Evolutionary conservation across 129 eudicot species (phyloP).

Genomic region (Flaveria ramosissima): DNA sequence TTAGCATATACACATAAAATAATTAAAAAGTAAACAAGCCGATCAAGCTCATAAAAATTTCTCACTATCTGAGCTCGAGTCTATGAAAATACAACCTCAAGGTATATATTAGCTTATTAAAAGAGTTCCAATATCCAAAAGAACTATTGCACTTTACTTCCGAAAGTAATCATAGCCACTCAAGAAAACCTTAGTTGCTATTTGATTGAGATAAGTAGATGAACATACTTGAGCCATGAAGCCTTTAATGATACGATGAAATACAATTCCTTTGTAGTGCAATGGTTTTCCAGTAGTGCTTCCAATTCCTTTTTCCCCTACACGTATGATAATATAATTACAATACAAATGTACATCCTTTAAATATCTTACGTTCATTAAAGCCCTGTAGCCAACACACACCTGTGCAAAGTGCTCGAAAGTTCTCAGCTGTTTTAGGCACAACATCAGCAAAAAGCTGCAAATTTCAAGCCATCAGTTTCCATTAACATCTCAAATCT

Average conservation of each 20-base stretch:
- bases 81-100: slow-evolving; percentile 6
- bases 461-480: slow-evolving; percentile 24
- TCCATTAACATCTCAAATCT: slow-evolving; percentile 4
- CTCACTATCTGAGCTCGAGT: background rate
- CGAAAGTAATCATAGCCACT: background rate
- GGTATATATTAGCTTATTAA: background rate
- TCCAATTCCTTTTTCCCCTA: slow-evolving; percentile 92
- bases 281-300: slow-evolving; percentile 71
- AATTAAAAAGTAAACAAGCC: background rate
- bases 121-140: background rate
- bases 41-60: too few species aligned
- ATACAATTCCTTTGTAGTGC: slow-evolving; percentile 72
- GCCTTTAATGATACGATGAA: slow-evolving; percentile 89
- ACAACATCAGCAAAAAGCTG: slow-evolving; percentile 92
- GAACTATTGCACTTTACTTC: background rate
- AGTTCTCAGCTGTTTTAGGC: slow-evolving; percentile 88
- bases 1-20: too few species aligned
- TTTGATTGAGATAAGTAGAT: background rate
- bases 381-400: background rate
- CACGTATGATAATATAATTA: slow-evolving; percentile 24
- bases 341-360: background rate
- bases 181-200: background rate
- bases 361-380: background rate
- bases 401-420: slow-evolving; percentile 96
- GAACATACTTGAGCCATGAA: slow-evolving; percentile 91